phyloP scores from a whole-genome alignment of 2,329 filamentous ascomycete genomes.

The Fusarium equiseti region DNA sequence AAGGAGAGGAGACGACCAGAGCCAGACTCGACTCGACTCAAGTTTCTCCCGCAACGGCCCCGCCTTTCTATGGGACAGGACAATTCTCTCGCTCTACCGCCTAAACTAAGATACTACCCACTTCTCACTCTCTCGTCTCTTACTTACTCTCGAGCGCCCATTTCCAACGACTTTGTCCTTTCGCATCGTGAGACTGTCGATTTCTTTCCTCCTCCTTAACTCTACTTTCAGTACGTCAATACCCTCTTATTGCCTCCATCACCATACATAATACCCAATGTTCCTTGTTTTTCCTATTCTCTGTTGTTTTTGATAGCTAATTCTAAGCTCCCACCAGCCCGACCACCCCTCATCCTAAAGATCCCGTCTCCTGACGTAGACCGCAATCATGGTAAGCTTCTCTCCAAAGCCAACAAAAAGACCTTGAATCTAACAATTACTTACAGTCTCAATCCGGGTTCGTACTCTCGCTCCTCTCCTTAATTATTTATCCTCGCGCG shows the following conservation, averaged over 20 bases:
- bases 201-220: slow-evolving; percentile 27
- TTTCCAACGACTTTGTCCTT: slow-evolving; percentile 42
- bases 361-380: slow-evolving; percentile 49
- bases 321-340: slow-evolving; percentile 44
- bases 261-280: neutral
- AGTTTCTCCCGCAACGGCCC: slow-evolving; percentile 51
- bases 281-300: slow-evolving; percentile 1
- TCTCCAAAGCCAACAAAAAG: slow-evolving; percentile 23
- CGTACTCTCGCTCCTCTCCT: slow-evolving; percentile 38
- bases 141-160: slow-evolving; percentile 30
- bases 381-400: slow-evolving; percentile 58
- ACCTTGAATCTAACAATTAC: slow-evolving; percentile 33
- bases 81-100: slow-evolving; percentile 36
- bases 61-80: slow-evolving; percentile 44
- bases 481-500: slow-evolving; percentile 22
- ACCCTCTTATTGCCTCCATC: neutral
- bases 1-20: slow-evolving; percentile 37
- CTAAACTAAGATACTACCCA: slow-evolving; percentile 42
- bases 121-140: slow-evolving; percentile 31
- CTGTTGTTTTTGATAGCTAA: slow-evolving; percentile 42
- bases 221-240: slow-evolving; percentile 36
- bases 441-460: slow-evolving; percentile 76
- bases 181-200: slow-evolving; percentile 40
- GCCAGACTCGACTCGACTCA: slow-evolving; percentile 21
- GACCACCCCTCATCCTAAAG: slow-evolving; percentile 45